Evolutionary conservation across 2,329 filamentous ascomycete genomes (phyloP), one percentile per base, ranked within the genome.

Genomic region (Thelonectria rubi): DNA sequence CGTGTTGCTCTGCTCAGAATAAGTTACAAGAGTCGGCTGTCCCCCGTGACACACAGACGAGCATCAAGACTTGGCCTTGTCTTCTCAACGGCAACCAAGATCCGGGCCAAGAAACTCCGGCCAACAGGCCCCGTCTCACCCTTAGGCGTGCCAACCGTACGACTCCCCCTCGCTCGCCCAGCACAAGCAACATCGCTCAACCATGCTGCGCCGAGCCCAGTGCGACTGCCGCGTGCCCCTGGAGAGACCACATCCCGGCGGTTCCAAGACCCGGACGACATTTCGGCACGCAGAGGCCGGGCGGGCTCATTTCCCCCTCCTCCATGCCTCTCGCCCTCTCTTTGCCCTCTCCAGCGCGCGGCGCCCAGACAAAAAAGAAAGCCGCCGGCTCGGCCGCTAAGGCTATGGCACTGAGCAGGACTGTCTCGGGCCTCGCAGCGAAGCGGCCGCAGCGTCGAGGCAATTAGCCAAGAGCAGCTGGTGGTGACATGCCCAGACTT

Each of bases 301-400:
- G 55, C 65, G 66, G 51, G 55, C 60, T 71, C 69, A 69, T 70
- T 71, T 69, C 66, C 50, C 63, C 54, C 18, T 46, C 52, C 52
- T 17, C 55, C 49, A 48, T 18, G 55, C 26, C 34, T 10, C 12
- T 30, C 42, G 24, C 24, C 63, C 57, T 40, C 54, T 55, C 54
- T 20, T 55, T 51, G 62, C 54, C 58, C 55, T 65, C 40, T 46
- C 54, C 50, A n/a, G 55, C 65, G 45, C 55, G 54, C 62, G 66
- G 63, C 66, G 54, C 39, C 17, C 15, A 42, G 17, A 15, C 15
- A n/a, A 42, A 18, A 39, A 42, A 69, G 66, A 50, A 68, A 58
- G 56, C 56, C 61, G 40, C 63, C 65, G 47, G 59, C 67, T 67
- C 65, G 66, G 68, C 57, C 67, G 69, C 69, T 69, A 71, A 70